Evolutionary conservation across 192 early-diverging fungal species (phyloP), one percentile per base, ranked within the genome.

Genomic region (Backusella circina): DNA sequence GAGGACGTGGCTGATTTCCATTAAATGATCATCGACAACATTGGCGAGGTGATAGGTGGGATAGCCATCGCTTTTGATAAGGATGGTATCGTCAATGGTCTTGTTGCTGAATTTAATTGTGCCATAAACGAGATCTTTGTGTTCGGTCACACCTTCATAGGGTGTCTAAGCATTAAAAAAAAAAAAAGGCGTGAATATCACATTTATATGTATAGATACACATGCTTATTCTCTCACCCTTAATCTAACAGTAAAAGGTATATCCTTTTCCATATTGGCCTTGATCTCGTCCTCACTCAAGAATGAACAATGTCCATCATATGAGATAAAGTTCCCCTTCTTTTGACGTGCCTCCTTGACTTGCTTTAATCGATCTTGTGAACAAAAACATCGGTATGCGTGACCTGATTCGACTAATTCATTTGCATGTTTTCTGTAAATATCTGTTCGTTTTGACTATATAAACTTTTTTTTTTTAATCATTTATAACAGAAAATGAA

Each of bases 21-120:
- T 98, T 9, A 89, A 61, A 67, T 94, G 90, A 76, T 98, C 97
- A 78, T 98, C 97, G 1, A 97, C 93, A 1, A 98, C 97, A 76
- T 96, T 96, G 0, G 97, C 97, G 39, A 98, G 85, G 74, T 98
- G 97, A 77, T 98, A 98, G 0, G 97, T 98, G 5, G 97, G 94
- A 69, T 87, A 87, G 3, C 97, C 97, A 77, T 97, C 95, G 74
- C 93, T 94, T 77, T 98, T 98, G 57, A 98, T 83, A 13, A 98
- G 74, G 64, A 98, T 91, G 9, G 90, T 87, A 84, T 98, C 97
- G 67, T 98, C 97, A 28, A 98, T 84, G 7, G 86, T 85, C 39
- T 86, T 86, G 68, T 93, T 90, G n/a, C 82, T 81, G 61, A 98
- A 92, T 36, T 87, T 81, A 71, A 97, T 84, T 8, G 79, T 74